Evolutionary conservation across 345 rosid species (phyloP).

Genomic region (Populus euphratica): DNA sequence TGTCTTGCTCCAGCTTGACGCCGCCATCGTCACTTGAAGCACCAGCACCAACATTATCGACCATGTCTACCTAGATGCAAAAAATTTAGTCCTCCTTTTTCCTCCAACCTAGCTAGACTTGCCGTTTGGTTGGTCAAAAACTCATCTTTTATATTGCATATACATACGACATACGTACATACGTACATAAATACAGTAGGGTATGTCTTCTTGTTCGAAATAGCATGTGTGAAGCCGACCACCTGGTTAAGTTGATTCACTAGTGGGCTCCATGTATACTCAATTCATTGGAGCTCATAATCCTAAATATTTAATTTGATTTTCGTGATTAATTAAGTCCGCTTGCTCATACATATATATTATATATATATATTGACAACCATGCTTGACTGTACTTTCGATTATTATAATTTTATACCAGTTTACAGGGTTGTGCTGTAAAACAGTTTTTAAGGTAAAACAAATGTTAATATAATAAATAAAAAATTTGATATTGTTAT

Average conservation of each 20-base stretch:
- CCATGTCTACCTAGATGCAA: conserved; percentile 23
- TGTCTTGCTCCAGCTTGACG: conserved; percentile 25
- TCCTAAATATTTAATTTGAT: too few relatives aligned
- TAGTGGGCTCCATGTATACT: not conserved
- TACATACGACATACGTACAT: not conserved
- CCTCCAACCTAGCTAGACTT: not conserved
- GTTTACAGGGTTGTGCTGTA: too few relatives aligned
- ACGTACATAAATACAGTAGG: not conserved
- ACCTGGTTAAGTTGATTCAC: not conserved
- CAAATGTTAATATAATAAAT: too few relatives aligned
- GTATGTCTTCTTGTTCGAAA: not conserved
- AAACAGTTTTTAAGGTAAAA: too few relatives aligned
- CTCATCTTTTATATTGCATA: not conserved
- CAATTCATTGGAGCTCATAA: not conserved
- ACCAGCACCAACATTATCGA: conserved; percentile 17
- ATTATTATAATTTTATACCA: too few relatives aligned
- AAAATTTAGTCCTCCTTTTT: not conserved
- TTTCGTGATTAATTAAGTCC: not conserved
- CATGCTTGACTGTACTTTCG: not conserved
- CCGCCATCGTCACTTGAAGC: conserved; percentile 25
- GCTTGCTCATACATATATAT: too few relatives aligned
- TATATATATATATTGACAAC: not conserved
- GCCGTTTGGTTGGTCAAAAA: not conserved
- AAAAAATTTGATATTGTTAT: too few relatives aligned
- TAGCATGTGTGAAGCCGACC: not conserved